These are phyloP conservation scores for Microsporum canis DNA, from an alignment of 2,329 filamentous ascomycete species.

Conservation along the genomic window DNA sequence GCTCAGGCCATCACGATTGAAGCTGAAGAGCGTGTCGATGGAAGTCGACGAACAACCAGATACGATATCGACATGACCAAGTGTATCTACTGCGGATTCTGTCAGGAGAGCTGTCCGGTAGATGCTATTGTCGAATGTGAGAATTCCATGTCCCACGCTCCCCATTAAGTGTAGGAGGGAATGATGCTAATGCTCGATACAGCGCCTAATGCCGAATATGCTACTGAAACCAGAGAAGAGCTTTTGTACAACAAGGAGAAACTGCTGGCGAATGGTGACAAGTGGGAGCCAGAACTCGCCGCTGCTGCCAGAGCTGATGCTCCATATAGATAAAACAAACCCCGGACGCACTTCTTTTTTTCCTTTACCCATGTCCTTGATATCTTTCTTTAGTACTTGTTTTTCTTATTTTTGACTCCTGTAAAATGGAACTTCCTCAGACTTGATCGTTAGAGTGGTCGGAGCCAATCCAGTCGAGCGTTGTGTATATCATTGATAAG, in stretches of 20 bases:
- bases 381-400: neutral
- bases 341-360: neutral
- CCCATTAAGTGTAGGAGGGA: neutral
- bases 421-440: neutral
- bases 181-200: neutral
- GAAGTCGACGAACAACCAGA: slow-evolving; percentile 84
- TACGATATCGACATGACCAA: slow-evolving; percentile 99
- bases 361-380: neutral
- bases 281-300: slow-evolving; percentile 96
- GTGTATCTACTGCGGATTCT: slow-evolving; percentile 99
- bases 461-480: neutral
- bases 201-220: slow-evolving; percentile 63
- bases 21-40: slow-evolving; percentile 93
- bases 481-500: neutral
- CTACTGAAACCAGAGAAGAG: slow-evolving; percentile 76
- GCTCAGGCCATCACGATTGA: slow-evolving; percentile 98
- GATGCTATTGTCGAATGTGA: slow-evolving; percentile 76
- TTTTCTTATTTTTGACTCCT: neutral
- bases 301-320: slow-evolving; percentile 86
- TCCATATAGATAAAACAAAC: slow-evolving; percentile 60
- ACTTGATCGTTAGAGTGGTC: neutral
- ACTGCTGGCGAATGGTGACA: slow-evolving; percentile 76
- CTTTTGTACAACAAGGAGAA: slow-evolving; percentile 98
- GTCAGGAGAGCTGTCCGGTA: slow-evolving; percentile 96
- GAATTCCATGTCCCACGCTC: slow-evolving; percentile 16